Percentiles rank a stretch among this genome's conserved stretches.
Conservation (phyloP, 768 basidiomycete species). For the Boletus patriciae region DNA sequence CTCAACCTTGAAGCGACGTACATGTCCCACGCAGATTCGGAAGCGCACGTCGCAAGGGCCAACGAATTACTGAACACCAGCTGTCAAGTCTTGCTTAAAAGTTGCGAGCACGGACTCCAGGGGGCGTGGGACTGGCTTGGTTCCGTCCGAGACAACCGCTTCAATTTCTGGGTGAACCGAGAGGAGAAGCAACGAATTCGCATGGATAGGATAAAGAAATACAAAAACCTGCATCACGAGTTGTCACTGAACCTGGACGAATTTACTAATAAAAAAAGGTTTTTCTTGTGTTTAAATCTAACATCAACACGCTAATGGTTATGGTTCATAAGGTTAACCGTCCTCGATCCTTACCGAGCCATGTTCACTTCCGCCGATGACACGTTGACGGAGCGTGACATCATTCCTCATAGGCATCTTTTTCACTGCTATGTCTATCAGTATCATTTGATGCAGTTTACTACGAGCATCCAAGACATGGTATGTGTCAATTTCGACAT, state of each 20-base stretch:
- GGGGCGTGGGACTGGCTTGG: conserved; percentile 53
- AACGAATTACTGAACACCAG: conserved; percentile 49
- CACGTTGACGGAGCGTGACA: conserved; percentile 32
- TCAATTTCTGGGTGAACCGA: conserved; percentile 38
- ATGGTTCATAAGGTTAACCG: conserved; percentile 36
- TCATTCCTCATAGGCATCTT: conserved; percentile 65
- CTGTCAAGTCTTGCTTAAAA: conserved; percentile 54
- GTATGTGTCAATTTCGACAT: conserved; percentile 27
- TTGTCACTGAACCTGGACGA: conserved; percentile 41
- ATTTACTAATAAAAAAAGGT: conserved; percentile 58
- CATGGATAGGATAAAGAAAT: conserved; percentile 36
- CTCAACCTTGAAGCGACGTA: conserved; percentile 62
- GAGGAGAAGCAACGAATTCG: conserved; percentile 33
- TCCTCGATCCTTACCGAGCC: conserved; percentile 62
- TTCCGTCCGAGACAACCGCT: conserved; percentile 35
- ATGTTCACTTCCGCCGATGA: conserved; percentile 44
- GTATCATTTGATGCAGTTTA: conserved; percentile 46
- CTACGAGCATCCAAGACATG: conserved; percentile 30
- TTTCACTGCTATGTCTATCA: conserved; percentile 79
- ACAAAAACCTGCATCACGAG: conserved; percentile 39
- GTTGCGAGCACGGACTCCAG: conserved; percentile 41
- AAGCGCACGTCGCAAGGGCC: conserved; percentile 43
- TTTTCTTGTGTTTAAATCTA: conserved; percentile 1
- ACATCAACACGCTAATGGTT: background rate
- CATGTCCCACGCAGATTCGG: conserved; percentile 49